Percentiles rank a stretch among this genome's conserved stretches.
Conservation (phyloP, 768 basidiomycete species). For the Pholiota molesta region DNA sequence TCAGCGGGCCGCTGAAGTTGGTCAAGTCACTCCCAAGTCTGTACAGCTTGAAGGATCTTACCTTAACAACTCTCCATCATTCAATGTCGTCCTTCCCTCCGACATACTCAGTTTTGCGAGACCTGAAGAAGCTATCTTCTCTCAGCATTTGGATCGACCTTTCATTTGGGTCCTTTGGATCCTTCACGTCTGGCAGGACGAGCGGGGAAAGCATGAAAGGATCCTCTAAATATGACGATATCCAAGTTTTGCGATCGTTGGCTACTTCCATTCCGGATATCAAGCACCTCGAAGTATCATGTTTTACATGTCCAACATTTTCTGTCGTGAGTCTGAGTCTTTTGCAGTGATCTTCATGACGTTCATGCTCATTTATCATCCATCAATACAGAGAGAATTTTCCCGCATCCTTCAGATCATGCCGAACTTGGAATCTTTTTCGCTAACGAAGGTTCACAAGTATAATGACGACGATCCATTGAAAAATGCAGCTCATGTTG, state of each 20-base stretch:
- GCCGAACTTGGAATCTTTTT: constrained; percentile 34
- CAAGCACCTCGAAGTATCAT: constrained; percentile 34
- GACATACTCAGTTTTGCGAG: constrained; percentile 31
- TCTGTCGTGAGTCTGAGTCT: constrained; percentile 30
- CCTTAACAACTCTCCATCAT: constrained; percentile 36
- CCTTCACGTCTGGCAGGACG: constrained; percentile 15
- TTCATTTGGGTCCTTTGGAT: constrained; percentile 28
- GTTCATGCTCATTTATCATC: not conserved
- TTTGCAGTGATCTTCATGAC: constrained; percentile 4
- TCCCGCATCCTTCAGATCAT: constrained; percentile 29
- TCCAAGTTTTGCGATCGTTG: constrained; percentile 31
- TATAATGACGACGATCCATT: constrained; percentile 38
- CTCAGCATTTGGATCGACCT: constrained; percentile 39
- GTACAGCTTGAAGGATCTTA: constrained; percentile 30
- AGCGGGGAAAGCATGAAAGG: constrained; percentile 19
- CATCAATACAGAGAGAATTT: constrained; percentile 32
- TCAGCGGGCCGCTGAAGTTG: constrained; percentile 34
- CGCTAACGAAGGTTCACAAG: constrained; percentile 38
- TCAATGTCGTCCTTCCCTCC: constrained; percentile 34
- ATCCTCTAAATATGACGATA: constrained; percentile 30
- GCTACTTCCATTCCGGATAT: constrained; percentile 34
- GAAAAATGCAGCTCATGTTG: constrained; percentile 31
- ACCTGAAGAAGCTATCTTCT: constrained; percentile 29
- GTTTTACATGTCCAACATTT: constrained; percentile 40
- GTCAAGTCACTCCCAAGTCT: constrained; percentile 32